A percentile compares a stretch with the other conserved stretches of the same genome.
Conservation (phyloP, 225 moss, liverwort and hornwort species). For the Rhytidiadelphus loreus region DNA sequence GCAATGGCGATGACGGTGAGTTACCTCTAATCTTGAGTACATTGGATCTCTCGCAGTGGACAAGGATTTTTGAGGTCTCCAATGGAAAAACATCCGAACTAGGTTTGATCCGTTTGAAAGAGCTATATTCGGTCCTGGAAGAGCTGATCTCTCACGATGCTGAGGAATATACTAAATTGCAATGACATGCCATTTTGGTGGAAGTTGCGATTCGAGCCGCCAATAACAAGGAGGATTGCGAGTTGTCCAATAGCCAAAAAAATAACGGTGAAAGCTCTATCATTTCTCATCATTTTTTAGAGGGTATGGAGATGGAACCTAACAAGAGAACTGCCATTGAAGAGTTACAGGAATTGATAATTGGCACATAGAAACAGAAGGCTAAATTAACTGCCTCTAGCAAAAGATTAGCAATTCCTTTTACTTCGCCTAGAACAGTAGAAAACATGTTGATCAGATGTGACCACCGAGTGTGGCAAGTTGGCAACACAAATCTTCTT, state of each 20-base stretch:
- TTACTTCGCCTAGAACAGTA: too few species aligned
- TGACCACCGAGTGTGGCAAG: too few species aligned
- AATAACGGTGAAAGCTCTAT: rapidly evolving
- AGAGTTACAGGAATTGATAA: neutral
- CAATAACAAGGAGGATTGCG: neutral
- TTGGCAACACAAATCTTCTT: too few species aligned
- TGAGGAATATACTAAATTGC: neutral
- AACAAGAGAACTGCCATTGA: neutral
- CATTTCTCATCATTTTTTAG: neutral
- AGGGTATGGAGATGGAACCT: neutral
- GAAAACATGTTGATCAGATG: too few species aligned
- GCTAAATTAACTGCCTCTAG: neutral
- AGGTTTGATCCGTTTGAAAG: neutral
- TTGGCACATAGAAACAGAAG: neutral
- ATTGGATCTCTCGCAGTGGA: neutral
- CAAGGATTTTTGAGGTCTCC: neutral
- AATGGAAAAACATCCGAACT: neutral
- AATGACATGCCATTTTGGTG: neutral
- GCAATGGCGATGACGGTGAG: neutral
- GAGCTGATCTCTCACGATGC: rapidly evolving
- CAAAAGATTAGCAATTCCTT: too few species aligned
- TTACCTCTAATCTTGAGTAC: neutral
- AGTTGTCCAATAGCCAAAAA: neutral
- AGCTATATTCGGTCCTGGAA: neutral
- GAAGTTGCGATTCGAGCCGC: neutral